Evolutionary conservation across 176 grass and related monocot species (phyloP).

Genomic region (Ananas comosus): DNA sequence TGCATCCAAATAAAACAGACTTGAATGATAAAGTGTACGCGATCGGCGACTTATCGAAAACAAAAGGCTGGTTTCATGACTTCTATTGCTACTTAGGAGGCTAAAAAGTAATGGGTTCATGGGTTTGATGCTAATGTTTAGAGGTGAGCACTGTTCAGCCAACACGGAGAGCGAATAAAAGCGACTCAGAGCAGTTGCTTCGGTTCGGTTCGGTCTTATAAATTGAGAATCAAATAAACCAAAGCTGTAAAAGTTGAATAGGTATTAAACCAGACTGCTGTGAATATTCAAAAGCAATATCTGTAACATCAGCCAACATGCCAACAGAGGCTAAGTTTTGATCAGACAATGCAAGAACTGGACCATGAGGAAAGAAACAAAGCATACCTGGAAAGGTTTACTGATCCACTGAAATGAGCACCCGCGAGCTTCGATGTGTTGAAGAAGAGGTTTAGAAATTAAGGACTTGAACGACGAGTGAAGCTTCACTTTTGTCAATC

Average conservation of each 20-base stretch:
- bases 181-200: too few relatives aligned
- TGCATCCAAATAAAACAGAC: neutral
- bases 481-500: constrained; percentile 70
- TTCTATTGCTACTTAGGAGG: too few relatives aligned
- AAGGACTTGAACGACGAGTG: constrained; percentile 56
- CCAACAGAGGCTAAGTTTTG: neutral
- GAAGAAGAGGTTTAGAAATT: constrained; percentile 44
- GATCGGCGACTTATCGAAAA: neutral
- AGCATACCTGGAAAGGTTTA: constrained; percentile 70
- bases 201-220: too few relatives aligned
- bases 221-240: too few relatives aligned
- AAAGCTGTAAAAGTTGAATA: too few relatives aligned
- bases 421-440: constrained; percentile 41
- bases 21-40: neutral
- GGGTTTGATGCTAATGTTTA: too few relatives aligned
- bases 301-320: neutral
- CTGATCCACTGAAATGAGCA: constrained; percentile 66
- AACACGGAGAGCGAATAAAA: too few relatives aligned
- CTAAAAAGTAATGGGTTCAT: too few relatives aligned
- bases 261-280: too few relatives aligned
- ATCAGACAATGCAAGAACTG: neutral
- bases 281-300: too few relatives aligned
- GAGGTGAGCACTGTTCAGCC: too few relatives aligned
- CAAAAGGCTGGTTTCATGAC: too few relatives aligned
- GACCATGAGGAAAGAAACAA: neutral